Conservation (phyloP, 2,329 filamentous ascomycete genomes). For the Aureobasidium pullulans region DNA sequence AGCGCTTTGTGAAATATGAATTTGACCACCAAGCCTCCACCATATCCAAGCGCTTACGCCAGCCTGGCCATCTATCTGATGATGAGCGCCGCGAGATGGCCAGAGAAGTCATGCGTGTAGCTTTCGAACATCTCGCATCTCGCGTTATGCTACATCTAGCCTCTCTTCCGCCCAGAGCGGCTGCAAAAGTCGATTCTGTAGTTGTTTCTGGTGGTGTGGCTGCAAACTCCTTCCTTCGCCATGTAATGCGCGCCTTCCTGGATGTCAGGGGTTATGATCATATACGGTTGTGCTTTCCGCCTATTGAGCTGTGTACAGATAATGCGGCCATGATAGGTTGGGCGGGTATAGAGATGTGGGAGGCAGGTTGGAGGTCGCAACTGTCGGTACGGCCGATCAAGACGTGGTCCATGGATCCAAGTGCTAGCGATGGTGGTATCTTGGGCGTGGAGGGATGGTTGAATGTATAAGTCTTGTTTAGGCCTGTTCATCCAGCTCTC, state of each 20-base stretch:
- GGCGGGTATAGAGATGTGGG: constrained; percentile 87
- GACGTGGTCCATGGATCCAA: constrained; percentile 68
- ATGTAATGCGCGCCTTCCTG: constrained; percentile 51
- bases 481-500: not conserved
- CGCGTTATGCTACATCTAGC: constrained; percentile 54
- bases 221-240: constrained; percentile 69
- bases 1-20: constrained; percentile 44
- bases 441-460: constrained; percentile 42
- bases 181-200: constrained; percentile 47
- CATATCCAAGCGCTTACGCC: constrained; percentile 26
- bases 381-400: constrained; percentile 53
- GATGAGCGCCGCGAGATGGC: constrained; percentile 64
- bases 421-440: constrained; percentile 56
- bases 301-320: constrained; percentile 73
- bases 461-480: not conserved
- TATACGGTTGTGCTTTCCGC: constrained; percentile 65
- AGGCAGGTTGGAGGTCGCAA: constrained; percentile 62
- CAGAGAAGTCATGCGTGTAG: constrained; percentile 64
- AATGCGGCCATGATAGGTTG: constrained; percentile 98
- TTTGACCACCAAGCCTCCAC: constrained; percentile 23
- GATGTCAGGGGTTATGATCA: constrained; percentile 57
- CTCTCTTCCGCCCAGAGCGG: constrained; percentile 6
- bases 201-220: constrained; percentile 90
- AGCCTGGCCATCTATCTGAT: constrained; percentile 37
- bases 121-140: constrained; percentile 80